Percentiles rank a stretch among this genome's conserved stretches.
Evolutionary conservation across 306 rosid genomes (phyloP).

Genomic region (Elaeagnus macrophylla): DNA sequence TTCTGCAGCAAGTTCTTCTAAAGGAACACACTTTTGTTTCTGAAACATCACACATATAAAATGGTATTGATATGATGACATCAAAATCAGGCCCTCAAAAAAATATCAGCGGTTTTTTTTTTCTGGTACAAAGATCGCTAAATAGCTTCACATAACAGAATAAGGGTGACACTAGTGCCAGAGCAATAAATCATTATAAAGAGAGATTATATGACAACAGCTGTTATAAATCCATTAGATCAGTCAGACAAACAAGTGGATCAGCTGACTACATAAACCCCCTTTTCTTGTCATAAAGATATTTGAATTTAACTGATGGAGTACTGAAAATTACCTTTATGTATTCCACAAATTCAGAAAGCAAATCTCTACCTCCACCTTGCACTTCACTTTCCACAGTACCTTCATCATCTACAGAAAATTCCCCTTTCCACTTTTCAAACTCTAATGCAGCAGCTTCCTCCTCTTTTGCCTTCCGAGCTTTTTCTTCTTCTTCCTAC

Average conservation of each 20-base stretch:
- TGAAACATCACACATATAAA: constrained; percentile 30
- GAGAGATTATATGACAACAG: no score
- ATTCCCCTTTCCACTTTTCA: constrained; percentile 96
- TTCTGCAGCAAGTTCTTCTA: constrained; percentile 97
- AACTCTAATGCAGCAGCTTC: constrained; percentile 92
- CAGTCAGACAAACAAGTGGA: no score
- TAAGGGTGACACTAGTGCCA: no score
- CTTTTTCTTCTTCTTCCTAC: constrained; percentile 92
- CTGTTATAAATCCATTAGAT: no score
- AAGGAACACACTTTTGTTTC: constrained; percentile 84
- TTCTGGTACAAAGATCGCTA: no score
- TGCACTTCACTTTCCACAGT: constrained; percentile 65
- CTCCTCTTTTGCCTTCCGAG: constrained; percentile 87
- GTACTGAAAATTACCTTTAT: constrained; percentile 48
- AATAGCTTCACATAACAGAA: no score
- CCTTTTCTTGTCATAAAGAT: no score
- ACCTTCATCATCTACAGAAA: constrained; percentile 93
- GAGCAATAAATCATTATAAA: no score
- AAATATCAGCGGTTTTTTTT: no score
- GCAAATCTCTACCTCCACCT: constrained; percentile 59
- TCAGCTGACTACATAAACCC: no score
- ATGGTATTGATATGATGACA: constrained; percentile 11
- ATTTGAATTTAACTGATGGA: constrained; percentile 3
- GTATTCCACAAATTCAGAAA: no score
- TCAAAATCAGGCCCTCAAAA: background rate